A percentile compares a stretch with the other conserved stretches of the same genome.
Evolutionary conservation across 495 filamentous ascomycete genomes (phyloP).

Genomic region (Amorphotheca resinae): DNA sequence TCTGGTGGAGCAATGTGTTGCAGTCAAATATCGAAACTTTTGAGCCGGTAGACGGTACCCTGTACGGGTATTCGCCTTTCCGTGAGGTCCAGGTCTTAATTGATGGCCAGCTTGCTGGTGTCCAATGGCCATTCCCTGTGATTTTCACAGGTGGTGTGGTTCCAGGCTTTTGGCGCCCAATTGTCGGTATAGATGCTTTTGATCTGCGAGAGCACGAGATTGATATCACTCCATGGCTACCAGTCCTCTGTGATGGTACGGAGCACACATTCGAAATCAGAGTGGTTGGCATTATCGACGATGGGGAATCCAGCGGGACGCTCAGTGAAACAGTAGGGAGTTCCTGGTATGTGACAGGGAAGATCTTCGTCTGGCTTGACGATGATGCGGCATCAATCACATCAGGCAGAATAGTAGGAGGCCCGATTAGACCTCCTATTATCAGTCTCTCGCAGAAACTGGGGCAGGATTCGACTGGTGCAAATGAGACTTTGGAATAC

Average conservation of each 20-base stretch:
- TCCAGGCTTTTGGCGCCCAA: conserved; percentile 70
- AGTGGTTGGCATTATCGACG: conserved; percentile 50
- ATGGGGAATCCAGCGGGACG: conserved; percentile 26
- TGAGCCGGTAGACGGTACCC: conserved; percentile 34
- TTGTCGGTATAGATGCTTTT: conserved; percentile 76
- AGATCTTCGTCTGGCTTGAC: conserved; percentile 65
- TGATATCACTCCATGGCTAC: conserved; percentile 70
- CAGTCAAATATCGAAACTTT: conserved; percentile 51
- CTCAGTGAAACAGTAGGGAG: conserved; percentile 50
- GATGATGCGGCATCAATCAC: conserved; percentile 31
- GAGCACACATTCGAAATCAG: conserved; percentile 60
- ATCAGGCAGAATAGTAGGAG: conserved; percentile 26
- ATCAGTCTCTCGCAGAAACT: conserved; percentile 26
- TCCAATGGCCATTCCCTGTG: conserved; percentile 74
- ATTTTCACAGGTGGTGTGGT: conserved; percentile 84
- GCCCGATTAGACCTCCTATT: conserved; percentile 17
- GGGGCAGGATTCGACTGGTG: conserved; percentile 33
- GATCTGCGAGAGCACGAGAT: conserved; percentile 74
- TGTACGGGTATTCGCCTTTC: conserved; percentile 67
- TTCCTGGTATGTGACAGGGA: conserved; percentile 75
- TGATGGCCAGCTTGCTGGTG: conserved; percentile 63
- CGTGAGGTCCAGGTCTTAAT: conserved; percentile 74
- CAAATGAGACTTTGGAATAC: conserved; percentile 50
- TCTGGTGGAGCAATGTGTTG: conserved; percentile 84
- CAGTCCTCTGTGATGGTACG: conserved; percentile 49